Evolutionary conservation across 2,329 filamentous ascomycete genomes (phyloP), one percentile per base, ranked within the genome.

Genomic region (Cordyceps cicadae): DNA sequence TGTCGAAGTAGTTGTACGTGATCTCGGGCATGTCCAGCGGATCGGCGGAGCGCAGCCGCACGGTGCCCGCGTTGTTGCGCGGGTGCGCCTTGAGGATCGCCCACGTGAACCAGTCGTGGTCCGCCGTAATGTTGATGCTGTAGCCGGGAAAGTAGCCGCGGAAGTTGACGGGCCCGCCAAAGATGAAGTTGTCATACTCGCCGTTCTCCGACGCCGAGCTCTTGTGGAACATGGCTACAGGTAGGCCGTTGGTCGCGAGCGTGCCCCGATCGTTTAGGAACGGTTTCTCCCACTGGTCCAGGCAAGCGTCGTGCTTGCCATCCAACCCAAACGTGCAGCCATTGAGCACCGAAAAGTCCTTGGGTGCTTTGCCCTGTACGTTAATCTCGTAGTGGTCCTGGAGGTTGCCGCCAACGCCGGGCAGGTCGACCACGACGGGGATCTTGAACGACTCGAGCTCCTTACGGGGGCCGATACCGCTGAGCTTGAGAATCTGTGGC

Each of bases 1-100:
- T 74, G 52, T 79, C 76, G 72, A 83, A 86, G 70, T 80, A 87
- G 70, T 84, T 82, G 74, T 86, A 88, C 54, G 76, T 75, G 64
- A 90, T 87, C 6, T 80, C 70, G 0, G 88, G 87, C 3, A 78
- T 74, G 59, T 89, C 86, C 0, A 82, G 80, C 0, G 87, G 87
- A 67, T 90, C 81, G 0, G 80, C 72, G 0, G 83, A 86, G 17
- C 75, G 76, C 5, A 91, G 79, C 3, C 71, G 79, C 4, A 91
- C 86, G 1, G 78, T 81, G 9, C 88, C 88, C 6, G 80, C 81
- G 1, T 68, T 74, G 63, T 89, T 88, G 57, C 82, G 80, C 0
- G 86, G 80, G 66, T 87, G 85, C 0, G 81, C 79, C 71, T 87
- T 87, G 58, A 90, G 68, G 7, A 71, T 77, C 3, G 70, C 67